A percentile compares a stretch with the other conserved stretches of the same genome.
These are phyloP conservation scores for Colletotrichum incanum DNA, from an alignment of 2,329 filamentous ascomycete species.

Conservation along the genomic window DNA sequence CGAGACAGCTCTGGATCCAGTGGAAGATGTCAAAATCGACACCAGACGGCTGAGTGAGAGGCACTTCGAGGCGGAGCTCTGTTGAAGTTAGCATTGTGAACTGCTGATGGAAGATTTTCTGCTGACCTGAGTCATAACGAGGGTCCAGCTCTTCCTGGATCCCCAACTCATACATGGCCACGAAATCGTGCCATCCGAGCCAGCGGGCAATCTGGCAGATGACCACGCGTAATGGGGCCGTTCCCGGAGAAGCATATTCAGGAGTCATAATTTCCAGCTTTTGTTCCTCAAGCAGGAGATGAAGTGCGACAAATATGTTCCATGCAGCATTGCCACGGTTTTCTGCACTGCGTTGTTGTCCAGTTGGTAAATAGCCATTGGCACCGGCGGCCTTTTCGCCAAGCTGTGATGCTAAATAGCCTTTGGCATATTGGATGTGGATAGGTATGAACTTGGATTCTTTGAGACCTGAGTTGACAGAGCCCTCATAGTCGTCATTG, in stretches of 20 bases:
- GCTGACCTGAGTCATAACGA: slow-evolving; percentile 58
- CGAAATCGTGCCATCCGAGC: slow-evolving; percentile 78
- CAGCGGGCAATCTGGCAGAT: slow-evolving; percentile 86
- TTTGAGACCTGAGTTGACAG: slow-evolving; percentile 47
- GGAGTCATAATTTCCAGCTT: slow-evolving; percentile 79
- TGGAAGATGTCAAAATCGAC: slow-evolving; percentile 59
- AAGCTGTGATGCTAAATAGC: slow-evolving; percentile 75
- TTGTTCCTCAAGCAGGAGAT: slow-evolving; percentile 90
- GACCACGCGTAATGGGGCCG: slow-evolving; percentile 76
- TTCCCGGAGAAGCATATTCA: slow-evolving; percentile 61
- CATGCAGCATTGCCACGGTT: slow-evolving; percentile 74
- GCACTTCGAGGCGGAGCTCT: slow-evolving; percentile 50
- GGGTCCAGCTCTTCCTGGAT: slow-evolving; percentile 64
- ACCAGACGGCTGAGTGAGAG: slow-evolving; percentile 50
- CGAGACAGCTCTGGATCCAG: slow-evolving; percentile 68
- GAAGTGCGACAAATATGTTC: slow-evolving; percentile 82
- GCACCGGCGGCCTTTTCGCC: slow-evolving; percentile 69
- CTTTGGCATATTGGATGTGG: slow-evolving; percentile 73
- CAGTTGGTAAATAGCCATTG: slow-evolving; percentile 77
- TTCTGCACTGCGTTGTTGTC: slow-evolving; percentile 65
- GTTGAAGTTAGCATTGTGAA: slow-evolving; percentile 30
- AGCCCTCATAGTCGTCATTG: slow-evolving; percentile 50
- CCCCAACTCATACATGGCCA: slow-evolving; percentile 66
- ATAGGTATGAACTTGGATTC: slow-evolving; percentile 61
- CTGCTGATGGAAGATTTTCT: slow-evolving; percentile 31